Base-by-base conservation (phyloP, 2,329 filamentous ascomycete genomes). In the Pyrenophora teres region DNA sequence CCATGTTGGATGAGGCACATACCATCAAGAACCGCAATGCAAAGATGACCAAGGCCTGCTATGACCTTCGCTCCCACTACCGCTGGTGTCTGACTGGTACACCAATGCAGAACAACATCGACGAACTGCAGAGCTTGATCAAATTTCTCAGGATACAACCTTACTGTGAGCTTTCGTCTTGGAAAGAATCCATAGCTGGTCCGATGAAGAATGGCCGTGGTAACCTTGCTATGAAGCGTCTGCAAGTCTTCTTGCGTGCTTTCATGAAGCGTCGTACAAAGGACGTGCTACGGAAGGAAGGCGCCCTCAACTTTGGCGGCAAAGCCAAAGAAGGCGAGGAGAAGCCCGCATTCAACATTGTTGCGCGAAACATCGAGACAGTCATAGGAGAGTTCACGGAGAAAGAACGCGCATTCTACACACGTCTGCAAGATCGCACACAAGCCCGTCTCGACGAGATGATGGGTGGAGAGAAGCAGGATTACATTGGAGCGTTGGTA, bases 201-300 rank as follows among this genome's bases (percentile, higher is more conserved):
- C 94, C 94, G 0, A 85, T 99, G 83, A 96, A 93, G 77, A 90
- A 89, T 55, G 92, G 92, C 6, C 88, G 89, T 54, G 94, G 93
- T 9, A 89, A 92, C 46, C 83, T 97, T 51, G 93, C 94, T 13
- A 95, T 99, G 71, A 84, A 87, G 43, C 85, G 94, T 38, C 79
- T 99, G 27, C 92, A 96, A 62, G 86, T 88, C 50, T 86, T 96
- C 55, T 78, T 99, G 3, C 88, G 89, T 47, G 93, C 92, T 48
- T 96, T 96, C 77, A 99, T 99, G 94, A 96, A 97, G 78, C 87
- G 94, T n/a, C 86, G 94, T 36, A 97, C 92, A 7, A 99, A 99
- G 75, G 92, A 96, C 18, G 90, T 99, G n/a, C 78, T 99, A 54
- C 96, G 94, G 75, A 83, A 91, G 63, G 90, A 90, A 9, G 90